A percentile compares a stretch with the other conserved stretches of the same genome.
phyloP scores from a whole-genome alignment of 2,329 filamentous ascomycete genomes.

The Harringtonia lauricola region DNA sequence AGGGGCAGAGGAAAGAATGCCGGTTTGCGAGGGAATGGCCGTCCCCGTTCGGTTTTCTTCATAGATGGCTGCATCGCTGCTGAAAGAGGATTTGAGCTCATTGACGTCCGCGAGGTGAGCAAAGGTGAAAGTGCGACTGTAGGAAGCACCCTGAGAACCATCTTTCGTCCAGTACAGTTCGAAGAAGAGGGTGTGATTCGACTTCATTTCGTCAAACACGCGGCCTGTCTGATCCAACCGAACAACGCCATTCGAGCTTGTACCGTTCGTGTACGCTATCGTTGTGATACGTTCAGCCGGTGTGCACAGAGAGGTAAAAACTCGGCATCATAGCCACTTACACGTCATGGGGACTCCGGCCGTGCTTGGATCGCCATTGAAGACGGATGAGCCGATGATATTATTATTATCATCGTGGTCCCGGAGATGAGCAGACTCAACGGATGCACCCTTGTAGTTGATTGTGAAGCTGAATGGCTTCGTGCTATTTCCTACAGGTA shows the following conservation, averaged over 20 bases:
- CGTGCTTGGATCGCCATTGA: too few relatives aligned
- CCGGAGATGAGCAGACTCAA: not conserved
- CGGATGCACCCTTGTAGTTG: too few relatives aligned
- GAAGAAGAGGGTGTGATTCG: not conserved
- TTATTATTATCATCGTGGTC: not conserved
- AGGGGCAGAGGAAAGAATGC: too few relatives aligned
- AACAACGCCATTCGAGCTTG: too few relatives aligned
- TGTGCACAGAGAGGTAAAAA: not conserved
- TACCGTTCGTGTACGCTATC: not conserved
- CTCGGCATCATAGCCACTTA: too few relatives aligned
- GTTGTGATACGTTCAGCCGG: not conserved
- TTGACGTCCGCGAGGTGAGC: not conserved
- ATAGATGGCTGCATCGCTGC: not conserved
- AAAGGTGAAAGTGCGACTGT: constrained; percentile 4
- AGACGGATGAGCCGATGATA: too few relatives aligned
- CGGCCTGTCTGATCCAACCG: not conserved
- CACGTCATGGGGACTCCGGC: not conserved
- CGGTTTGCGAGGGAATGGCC: too few relatives aligned
- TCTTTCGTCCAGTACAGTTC: not conserved
- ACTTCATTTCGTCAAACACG: not conserved
- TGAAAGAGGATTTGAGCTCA: not conserved
- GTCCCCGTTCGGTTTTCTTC: not conserved
- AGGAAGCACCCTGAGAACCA: not conserved
- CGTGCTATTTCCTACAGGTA: too few relatives aligned
- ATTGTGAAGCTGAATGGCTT: too few relatives aligned